phyloP scores from a whole-genome alignment of 768 basidiomycete genomes.

The Suillus subluteus region DNA sequence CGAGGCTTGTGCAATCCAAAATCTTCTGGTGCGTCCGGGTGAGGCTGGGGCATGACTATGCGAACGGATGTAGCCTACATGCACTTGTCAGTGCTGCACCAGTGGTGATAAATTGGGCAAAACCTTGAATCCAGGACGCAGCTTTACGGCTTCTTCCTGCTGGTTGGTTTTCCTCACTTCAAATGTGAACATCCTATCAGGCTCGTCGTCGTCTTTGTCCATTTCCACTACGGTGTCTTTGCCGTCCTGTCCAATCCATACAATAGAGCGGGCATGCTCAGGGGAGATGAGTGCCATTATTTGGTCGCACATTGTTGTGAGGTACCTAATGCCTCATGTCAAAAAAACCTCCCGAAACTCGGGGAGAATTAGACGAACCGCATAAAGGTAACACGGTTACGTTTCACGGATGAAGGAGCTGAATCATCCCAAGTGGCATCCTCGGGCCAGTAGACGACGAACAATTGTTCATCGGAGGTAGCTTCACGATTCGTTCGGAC shows the following conservation, averaged over 20 bases:
- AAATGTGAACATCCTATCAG: constrained; percentile 54
- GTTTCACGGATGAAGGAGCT: constrained; percentile 44
- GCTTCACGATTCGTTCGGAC: constrained; percentile 23
- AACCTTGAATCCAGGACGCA: constrained; percentile 51
- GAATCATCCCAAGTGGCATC: constrained; percentile 60
- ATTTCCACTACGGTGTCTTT: constrained; percentile 23
- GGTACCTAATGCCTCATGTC: constrained; percentile 45
- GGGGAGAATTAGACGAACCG: constrained; percentile 39
- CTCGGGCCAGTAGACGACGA: constrained; percentile 66
- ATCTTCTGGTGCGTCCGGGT: constrained; percentile 16
- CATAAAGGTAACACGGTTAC: constrained; percentile 66
- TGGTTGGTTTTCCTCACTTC: constrained; percentile 59
- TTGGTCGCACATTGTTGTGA: constrained; percentile 63
- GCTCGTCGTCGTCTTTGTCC: constrained; percentile 42
- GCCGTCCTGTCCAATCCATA: constrained; percentile 43
- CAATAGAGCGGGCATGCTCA: constrained; percentile 46
- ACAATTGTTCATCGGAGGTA: constrained; percentile 33
- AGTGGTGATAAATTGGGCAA: constrained; percentile 1
- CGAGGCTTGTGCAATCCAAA: constrained; percentile 23
- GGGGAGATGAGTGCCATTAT: constrained; percentile 53
- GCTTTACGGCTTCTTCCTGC: constrained; percentile 53
- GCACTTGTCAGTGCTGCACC: neutral
- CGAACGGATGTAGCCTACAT: constrained; percentile 18
- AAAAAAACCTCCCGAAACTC: neutral
- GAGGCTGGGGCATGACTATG: constrained; percentile 18